phyloP scores from a whole-genome alignment of 2,329 filamentous ascomycete species.

The Colletotrichum liriopes region DNA sequence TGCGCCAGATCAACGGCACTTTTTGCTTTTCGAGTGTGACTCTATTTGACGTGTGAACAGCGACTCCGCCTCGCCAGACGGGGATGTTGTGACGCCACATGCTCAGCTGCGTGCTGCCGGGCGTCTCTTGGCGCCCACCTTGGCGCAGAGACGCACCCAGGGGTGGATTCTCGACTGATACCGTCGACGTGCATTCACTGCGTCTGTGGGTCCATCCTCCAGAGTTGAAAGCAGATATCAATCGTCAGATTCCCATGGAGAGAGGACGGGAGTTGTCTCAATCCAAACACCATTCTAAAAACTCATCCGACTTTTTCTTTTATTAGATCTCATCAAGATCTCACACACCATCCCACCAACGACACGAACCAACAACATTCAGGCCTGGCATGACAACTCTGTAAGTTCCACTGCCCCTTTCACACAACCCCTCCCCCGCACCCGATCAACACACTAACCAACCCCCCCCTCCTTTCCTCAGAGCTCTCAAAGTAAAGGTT shows the following conservation, averaged over 20 bases:
- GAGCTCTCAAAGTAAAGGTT: slow-evolving; percentile 60
- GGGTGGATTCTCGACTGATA: not conserved
- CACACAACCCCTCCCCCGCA: not conserved
- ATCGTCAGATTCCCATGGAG: not conserved
- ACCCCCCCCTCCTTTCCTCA: slow-evolving; percentile 42
- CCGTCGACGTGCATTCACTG: not conserved
- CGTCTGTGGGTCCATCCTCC: not conserved
- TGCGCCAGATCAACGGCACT: not conserved
- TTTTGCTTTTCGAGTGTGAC: slow-evolving; percentile 1
- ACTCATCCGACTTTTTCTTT: not conserved
- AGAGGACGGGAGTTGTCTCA: not conserved
- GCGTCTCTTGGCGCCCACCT: slow-evolving; percentile 7
- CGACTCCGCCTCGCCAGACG: slow-evolving; percentile 6
- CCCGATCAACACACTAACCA: slow-evolving; percentile 10
- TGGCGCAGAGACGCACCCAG: not conserved
- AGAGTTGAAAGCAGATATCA: not conserved
- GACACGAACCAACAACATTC: not conserved
- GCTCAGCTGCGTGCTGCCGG: slow-evolving; percentile 20
- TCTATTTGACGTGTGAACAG: slow-evolving; percentile 7
- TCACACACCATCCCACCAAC: not conserved
- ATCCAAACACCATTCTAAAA: not conserved
- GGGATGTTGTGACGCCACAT: slow-evolving; percentile 20
- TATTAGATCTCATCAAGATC: not conserved
- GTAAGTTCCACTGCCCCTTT: not conserved
- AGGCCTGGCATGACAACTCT: slow-evolving; percentile 28